Base-by-base conservation (phyloP, 225 moss, liverwort and hornwort species). In the Anthoceros angustus region DNA sequence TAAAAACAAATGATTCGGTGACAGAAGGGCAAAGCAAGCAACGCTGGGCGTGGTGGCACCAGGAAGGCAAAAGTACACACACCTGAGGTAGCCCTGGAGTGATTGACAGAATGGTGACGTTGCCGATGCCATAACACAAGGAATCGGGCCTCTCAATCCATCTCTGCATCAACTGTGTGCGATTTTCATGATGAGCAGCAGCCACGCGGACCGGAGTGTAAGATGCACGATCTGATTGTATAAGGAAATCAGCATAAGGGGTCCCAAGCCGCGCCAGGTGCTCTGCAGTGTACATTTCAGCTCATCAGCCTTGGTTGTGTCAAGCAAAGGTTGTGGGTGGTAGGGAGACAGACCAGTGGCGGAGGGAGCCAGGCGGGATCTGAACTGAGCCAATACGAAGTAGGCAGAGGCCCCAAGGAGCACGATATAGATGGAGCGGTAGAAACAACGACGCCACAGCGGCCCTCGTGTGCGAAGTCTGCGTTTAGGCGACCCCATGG, bases 141-240 rank as follows among this genome's bases (percentile, higher is more conserved):
- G 90, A 94, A 76, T 86, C 77, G 7, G 93, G 93, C 66, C 84
- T 87, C 25, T 76, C 75, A 49, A 94, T 82, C 93, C 93, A 94
- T 43, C 82, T 83, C 69, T 74, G 82, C 77, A 73, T 55, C 12
- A 23, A 23, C 55, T 55, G 55, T 12, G 55, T 18, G 7, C 18
- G 55, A 55, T 55, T 55, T 5, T 55, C 55, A 4, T 32, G 32
- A 4, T 32, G 32, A 55, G 23, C 55, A 55, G 23, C 55, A 18
- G 55, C 5, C n/a, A 55, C 7, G 55, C 7, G 55, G 10, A 55
- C 23, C 55, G n/a, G 6, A 18, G 55, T 8, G 32, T 32, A 32
- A 20, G 55, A 18, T 55, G 55, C 16, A 18, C 23, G n/a, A 18
- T 8, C 55, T 23, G 23, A 4, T 5, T 7, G 55, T 23, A 9